Evolutionary conservation across 192 early-diverging fungal genomes (phyloP).

Genomic region (Radiomyces spectabilis): DNA sequence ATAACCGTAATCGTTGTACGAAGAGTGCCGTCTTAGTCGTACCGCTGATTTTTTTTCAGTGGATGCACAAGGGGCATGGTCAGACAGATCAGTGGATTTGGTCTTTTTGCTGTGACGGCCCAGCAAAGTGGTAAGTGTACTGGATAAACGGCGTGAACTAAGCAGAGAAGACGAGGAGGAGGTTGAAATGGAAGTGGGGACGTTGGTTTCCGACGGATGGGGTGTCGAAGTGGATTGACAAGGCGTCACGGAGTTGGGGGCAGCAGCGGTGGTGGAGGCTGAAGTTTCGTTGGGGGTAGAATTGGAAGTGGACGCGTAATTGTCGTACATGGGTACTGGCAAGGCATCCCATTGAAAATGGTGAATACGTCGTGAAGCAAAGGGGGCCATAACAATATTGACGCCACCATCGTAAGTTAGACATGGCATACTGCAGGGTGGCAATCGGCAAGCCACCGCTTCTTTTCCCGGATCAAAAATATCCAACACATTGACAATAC

Average conservation of each 20-base stretch:
- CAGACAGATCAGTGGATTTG: too few species aligned
- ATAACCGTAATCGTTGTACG: slow-evolving; percentile 30
- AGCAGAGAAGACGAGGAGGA: not conserved
- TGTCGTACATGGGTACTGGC: too few species aligned
- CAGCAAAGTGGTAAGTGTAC: too few species aligned
- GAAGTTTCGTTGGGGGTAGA: not conserved
- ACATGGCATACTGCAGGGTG: slow-evolving; percentile 20
- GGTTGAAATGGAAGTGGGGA: too few species aligned
- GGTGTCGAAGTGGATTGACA: not conserved
- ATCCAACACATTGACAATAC: slow-evolving; percentile 9
- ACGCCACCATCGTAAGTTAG: slow-evolving; percentile 16
- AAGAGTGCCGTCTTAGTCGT: slow-evolving; percentile 15
- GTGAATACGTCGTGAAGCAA: slow-evolving; percentile 12
- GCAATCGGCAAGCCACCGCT: not conserved
- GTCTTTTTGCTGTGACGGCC: too few species aligned
- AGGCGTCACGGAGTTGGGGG: not conserved
- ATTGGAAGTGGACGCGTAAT: too few species aligned
- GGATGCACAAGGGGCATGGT: too few species aligned
- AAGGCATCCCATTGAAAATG: slow-evolving; percentile 19
- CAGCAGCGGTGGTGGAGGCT: not conserved
- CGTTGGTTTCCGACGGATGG: not conserved
- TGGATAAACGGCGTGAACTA: too few species aligned
- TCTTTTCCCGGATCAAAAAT: slow-evolving; percentile 11
- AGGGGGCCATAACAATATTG: slow-evolving; percentile 11
- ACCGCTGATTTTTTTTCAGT: too few species aligned